These are phyloP conservation scores for Ogataea allantospora DNA, from an alignment of 805 yeast species.

Conservation along the genomic window DNA sequence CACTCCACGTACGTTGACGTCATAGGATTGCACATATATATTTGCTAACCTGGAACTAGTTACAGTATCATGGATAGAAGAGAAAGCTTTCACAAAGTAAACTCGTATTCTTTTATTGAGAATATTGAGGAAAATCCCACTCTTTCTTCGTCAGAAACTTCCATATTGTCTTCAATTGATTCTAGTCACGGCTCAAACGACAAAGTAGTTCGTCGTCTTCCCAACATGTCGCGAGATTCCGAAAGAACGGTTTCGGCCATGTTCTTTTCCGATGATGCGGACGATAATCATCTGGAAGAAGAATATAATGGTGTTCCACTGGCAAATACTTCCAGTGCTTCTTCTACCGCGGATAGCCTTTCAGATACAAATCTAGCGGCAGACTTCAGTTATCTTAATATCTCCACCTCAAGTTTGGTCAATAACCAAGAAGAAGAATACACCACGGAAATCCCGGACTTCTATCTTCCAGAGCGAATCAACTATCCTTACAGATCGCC, in stretches of 20 bases:
- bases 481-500: conserved; percentile 34
- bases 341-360: conserved; percentile 10
- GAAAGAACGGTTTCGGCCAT: conserved; percentile 24
- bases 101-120: conserved; percentile 20
- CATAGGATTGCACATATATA: conserved; percentile 1
- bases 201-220: neutral
- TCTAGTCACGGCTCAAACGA: conserved; percentile 14
- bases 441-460: conserved; percentile 35
- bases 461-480: conserved; percentile 31
- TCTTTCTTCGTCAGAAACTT: conserved; percentile 10
- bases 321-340: conserved; percentile 16
- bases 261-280: conserved; percentile 29
- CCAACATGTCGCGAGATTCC: conserved; percentile 4
- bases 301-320: conserved; percentile 25
- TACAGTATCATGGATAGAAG: conserved; percentile 1
- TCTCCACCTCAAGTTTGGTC: conserved; percentile 16
- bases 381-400: conserved; percentile 13
- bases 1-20: conserved; percentile 5
- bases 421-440: conserved; percentile 19
- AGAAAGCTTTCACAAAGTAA: conserved; percentile 5
- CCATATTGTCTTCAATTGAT: conserved; percentile 14
- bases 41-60: conserved; percentile 2
- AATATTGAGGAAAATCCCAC: conserved; percentile 12
- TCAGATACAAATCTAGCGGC: conserved; percentile 9
- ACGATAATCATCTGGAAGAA: conserved; percentile 22